phyloP scores from a whole-genome alignment of 2,329 filamentous ascomycete species.

The Diaporthe sp. region DNA sequence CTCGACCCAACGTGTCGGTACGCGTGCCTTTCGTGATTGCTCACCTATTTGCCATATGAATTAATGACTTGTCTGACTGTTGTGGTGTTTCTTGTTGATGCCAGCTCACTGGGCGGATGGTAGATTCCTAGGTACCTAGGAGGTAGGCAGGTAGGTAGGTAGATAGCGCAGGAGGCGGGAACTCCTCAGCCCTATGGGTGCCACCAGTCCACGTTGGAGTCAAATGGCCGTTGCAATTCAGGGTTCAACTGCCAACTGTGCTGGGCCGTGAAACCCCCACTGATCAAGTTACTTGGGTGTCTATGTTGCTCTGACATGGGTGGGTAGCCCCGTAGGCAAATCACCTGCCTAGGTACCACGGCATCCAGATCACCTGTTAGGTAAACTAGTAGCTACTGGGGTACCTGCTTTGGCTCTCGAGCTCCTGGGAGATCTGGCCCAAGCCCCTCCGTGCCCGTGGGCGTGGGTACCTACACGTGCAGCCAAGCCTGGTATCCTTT shows the following conservation, averaged over 20 bases:
- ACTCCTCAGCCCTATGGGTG: constrained; percentile 3
- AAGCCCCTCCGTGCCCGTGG: neutral
- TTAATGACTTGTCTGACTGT: neutral
- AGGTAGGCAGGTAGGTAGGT: neutral
- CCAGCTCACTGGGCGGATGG: neutral
- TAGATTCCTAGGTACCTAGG: neutral
- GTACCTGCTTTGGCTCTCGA: neutral
- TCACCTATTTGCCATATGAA: neutral
- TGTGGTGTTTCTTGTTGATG: neutral
- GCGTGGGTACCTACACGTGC: neutral
- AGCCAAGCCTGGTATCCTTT: neutral
- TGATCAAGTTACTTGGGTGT: neutral
- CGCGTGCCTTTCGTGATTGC: neutral
- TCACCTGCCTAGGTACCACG: too few species aligned
- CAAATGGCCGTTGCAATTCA: neutral
- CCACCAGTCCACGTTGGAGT: neutral
- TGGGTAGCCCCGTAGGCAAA: neutral
- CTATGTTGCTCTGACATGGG: neutral
- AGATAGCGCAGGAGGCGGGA: neutral
- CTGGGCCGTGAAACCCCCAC: neutral
- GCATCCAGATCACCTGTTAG: too few species aligned
- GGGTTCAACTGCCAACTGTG: neutral
- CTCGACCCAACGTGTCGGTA: neutral
- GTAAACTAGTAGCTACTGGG: too few species aligned
- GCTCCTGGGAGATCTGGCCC: neutral